A percentile compares a stretch with the other conserved stretches of the same genome.
phyloP scores from a whole-genome alignment of 1,284 basidiomycete species.

The Cutaneotrichosporon sp. region DNA sequence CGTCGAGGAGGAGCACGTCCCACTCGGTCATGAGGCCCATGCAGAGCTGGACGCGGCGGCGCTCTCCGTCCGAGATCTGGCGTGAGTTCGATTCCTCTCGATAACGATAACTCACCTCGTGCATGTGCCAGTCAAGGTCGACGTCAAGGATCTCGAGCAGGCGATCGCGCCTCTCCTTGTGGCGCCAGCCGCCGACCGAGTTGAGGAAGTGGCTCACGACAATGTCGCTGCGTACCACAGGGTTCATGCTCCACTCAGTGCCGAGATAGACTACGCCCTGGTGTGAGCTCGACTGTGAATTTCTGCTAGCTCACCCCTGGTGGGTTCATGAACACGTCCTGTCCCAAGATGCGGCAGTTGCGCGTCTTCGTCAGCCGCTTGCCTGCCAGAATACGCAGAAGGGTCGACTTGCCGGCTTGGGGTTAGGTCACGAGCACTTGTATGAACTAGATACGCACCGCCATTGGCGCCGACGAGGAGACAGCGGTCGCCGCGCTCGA shows the following conservation, averaged over 20 bases:
- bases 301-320: conserved; percentile 43
- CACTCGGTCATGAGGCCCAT: conserved; percentile 96
- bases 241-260: conserved; percentile 93
- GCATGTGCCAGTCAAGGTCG: conserved; percentile 72
- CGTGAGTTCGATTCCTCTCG: no score
- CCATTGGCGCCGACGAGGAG: conserved; percentile 88
- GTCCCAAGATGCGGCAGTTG: conserved; percentile 67
- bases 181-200: conserved; percentile 89
- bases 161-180: conserved; percentile 79
- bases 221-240: conserved; percentile 88
- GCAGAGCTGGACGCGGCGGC: conserved; percentile 86
- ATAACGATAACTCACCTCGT: conserved; percentile 24
- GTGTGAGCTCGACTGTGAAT: background rate
- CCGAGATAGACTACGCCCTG: conserved; percentile 83
- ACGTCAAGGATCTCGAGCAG: conserved; percentile 90
- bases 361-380: conserved; percentile 71
- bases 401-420: conserved; percentile 86
- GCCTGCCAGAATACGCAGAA: conserved; percentile 89
- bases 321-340: conserved; percentile 71
- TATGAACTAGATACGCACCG: conserved; percentile 52
- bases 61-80: conserved; percentile 89
- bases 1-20: conserved; percentile 89
- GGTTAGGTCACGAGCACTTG: background rate
- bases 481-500: conserved; percentile 70
- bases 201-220: conserved; percentile 84